These are phyloP conservation scores for Alternaria sp. DNA, from an alignment of 2,329 filamentous ascomycete genomes.

Conservation along the genomic window DNA sequence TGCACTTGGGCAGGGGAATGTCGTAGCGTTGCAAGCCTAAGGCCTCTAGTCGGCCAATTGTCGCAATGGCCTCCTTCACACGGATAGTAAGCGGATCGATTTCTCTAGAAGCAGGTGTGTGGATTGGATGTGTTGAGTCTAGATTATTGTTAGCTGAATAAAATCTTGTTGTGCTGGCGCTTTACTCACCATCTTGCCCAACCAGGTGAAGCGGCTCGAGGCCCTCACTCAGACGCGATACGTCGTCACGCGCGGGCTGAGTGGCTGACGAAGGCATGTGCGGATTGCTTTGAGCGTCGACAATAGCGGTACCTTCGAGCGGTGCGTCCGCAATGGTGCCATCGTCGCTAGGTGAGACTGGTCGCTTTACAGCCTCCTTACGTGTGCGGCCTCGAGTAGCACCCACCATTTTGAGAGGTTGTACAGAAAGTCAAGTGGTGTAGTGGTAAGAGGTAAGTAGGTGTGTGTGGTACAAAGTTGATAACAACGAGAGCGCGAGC, in stretches of 20 bases:
- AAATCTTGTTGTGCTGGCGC: too few species aligned
- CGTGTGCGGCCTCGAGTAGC: not conserved
- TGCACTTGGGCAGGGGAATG: too few species aligned
- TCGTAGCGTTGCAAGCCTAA: too few species aligned
- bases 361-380: fast-evolving
- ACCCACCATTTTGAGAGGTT: constrained; percentile 8
- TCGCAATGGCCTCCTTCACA: too few species aligned
- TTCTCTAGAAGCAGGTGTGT: too few species aligned
- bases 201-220: constrained; percentile 8
- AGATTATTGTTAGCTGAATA: too few species aligned
- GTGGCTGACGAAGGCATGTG: too few species aligned
- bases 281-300: not conserved
- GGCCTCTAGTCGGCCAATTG: too few species aligned
- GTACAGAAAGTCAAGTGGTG: not conserved
- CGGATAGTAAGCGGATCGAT: too few species aligned
- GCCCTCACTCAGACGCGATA: constrained; percentile 11
- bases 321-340: constrained; percentile 1
- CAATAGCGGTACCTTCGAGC: not conserved
- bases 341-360: not conserved
- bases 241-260: constrained; percentile 3
- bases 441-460: not conserved
- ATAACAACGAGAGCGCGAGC: not conserved
- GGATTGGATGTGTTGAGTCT: too few species aligned
- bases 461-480: not conserved
- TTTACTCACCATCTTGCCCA: constrained; percentile 9